Conservation (phyloP, 352 stramenopile species). For the Pythium chondricola region DNA sequence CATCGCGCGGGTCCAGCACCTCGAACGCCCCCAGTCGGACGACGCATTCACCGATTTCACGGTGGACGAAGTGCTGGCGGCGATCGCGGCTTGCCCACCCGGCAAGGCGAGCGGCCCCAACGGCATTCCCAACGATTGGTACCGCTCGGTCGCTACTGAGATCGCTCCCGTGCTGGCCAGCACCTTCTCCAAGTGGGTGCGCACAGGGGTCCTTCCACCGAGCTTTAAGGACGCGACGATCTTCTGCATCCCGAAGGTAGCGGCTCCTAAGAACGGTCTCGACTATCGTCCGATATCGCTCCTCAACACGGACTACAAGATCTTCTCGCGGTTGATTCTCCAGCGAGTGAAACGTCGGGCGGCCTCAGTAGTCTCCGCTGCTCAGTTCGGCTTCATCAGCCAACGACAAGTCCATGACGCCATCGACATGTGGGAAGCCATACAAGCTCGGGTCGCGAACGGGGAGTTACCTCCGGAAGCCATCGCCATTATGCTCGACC, state of each 20-base stretch:
- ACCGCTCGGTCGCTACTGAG: too few relatives aligned
- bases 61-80: not conserved
- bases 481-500: too few relatives aligned
- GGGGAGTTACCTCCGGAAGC: too few relatives aligned
- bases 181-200: too few relatives aligned
- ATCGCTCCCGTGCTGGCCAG: too few relatives aligned
- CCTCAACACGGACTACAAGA: constrained; percentile 5
- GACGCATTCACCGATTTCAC: not conserved
- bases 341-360: not conserved
- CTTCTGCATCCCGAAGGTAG: constrained; percentile 6
- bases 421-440: too few relatives aligned
- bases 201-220: too few relatives aligned
- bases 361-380: not conserved
- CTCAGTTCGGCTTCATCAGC: not conserved
- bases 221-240: too few relatives aligned
- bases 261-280: not conserved
- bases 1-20: not conserved
- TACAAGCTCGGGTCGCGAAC: too few relatives aligned
- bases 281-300: constrained; percentile 2
- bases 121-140: too few relatives aligned
- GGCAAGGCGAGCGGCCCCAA: too few relatives aligned
- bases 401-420: not conserved
- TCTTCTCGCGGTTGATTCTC: not conserved
- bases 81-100: too few relatives aligned
- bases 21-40: not conserved